Base-by-base conservation (phyloP, 2,329 filamentous ascomycete genomes). In the Ceratocystis cubensis region DNA sequence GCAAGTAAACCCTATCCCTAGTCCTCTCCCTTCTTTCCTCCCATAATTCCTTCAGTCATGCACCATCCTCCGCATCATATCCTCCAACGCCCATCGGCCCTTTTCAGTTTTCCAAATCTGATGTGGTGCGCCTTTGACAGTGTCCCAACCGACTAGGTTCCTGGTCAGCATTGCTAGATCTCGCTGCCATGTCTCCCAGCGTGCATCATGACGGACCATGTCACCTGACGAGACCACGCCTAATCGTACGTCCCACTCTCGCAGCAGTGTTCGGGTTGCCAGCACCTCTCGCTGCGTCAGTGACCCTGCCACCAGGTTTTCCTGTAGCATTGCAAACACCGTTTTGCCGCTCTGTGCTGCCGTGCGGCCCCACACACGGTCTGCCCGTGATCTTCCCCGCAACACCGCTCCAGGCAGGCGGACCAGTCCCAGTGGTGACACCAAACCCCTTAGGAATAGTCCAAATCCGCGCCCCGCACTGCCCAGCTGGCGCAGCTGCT, bases 241-340 rank as follows among this genome's bases (percentile, higher is more conserved):
- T 48, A 97, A 77, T 5, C 91, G 88, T 15, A 88, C 89, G 67
- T 88, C 80, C 64, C 67, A 68, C n/a, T 80, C 80, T 67, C 82
- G 81, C 76, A 96, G 90, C 65, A 97, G 94, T 61, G 87, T 86
- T 25, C 88, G 81, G 67, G 91, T 91, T 68, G 86, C 88, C 57
- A 82, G 79, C 20, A 96, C 85, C 72, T 99, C 94, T 44, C 89
- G 89, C 74, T 86, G 88, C 15, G 91, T 91, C 70, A 97, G 84
- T 0, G 89, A 90, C 70, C 86, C 83, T 0, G 92, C 92, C 41
- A 96, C 91, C 0, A 97, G 80, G 70, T 88, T 93, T 78, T 99
- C 94, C 76, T 99, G 94, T 66, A 99, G 80, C 76, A 92, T 89
- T 3, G 91, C 88, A 74, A 95, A 96, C 75, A 96, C 87, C 74